Percentiles rank a stretch among this genome's conserved stretches.
Evolutionary conservation across 345 rosid genomes (phyloP).

Genomic region (Gossypium mustelinum): DNA sequence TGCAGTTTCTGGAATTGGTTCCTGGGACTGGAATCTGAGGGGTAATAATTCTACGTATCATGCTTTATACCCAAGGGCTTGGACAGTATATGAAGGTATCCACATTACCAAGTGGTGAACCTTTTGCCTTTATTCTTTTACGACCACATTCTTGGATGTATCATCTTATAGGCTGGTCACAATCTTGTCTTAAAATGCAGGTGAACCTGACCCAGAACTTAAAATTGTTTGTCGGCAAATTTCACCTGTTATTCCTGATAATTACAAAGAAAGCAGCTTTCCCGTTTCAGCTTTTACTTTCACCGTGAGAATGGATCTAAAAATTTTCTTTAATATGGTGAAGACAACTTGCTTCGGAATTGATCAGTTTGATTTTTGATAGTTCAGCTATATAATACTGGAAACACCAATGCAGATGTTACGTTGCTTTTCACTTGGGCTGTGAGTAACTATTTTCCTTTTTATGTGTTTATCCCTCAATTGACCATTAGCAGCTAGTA

Average conservation of each 20-base stretch:
- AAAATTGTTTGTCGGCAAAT: conserved; percentile 81
- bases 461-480: background rate
- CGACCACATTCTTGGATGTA: background rate
- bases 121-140: background rate
- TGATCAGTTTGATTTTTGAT: conserved; percentile 20
- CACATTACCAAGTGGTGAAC: background rate
- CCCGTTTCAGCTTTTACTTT: conserved; percentile 85
- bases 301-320: conserved; percentile 46
- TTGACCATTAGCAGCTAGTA: background rate
- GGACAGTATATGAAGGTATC: conserved; percentile 91
- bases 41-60: conserved; percentile 81
- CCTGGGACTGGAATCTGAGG: conserved; percentile 94
- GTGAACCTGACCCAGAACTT: conserved; percentile 94
- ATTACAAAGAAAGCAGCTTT: conserved; percentile 89
- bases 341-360: conserved; percentile 7
- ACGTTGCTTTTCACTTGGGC: conserved; percentile 95
- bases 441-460: conserved; percentile 39
- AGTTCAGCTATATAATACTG: conserved; percentile 67
- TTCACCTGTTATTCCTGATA: conserved; percentile 92
- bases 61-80: conserved; percentile 94
- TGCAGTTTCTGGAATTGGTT: conserved; percentile 59
- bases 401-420: conserved; percentile 60
- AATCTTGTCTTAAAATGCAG: conserved; percentile 37
- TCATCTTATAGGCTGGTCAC: background rate
- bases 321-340: background rate